Conservation (phyloP, 805 yeast genomes). For the Candida methanosorbosa region DNA sequence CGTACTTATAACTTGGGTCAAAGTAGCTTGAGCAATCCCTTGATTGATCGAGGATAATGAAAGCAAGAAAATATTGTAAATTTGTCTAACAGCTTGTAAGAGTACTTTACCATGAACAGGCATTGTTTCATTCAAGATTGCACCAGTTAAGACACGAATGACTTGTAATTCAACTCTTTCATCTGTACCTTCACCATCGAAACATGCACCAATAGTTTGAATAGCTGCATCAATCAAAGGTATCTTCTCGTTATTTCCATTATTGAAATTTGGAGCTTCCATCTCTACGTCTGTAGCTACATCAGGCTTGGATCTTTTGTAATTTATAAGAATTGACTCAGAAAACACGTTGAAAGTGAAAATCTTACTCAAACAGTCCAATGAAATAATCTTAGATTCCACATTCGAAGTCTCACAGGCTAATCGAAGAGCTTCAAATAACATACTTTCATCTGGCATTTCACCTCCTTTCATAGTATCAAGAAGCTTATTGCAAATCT, state of each 20-base stretch:
- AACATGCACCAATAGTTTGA: constrained; percentile 74
- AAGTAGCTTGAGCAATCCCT: constrained; percentile 89
- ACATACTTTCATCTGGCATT: constrained; percentile 36
- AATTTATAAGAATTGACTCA: constrained; percentile 40
- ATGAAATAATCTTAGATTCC: constrained; percentile 62
- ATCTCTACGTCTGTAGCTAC: constrained; percentile 25
- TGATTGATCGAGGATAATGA: constrained; percentile 80
- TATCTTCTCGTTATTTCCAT: constrained; percentile 17
- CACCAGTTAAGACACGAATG: constrained; percentile 83
- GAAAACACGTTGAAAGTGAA: constrained; percentile 80
- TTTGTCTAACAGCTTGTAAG: constrained; percentile 84
- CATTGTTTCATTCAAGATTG: constrained; percentile 69
- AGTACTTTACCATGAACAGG: constrained; percentile 88
- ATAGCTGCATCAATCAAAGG: constrained; percentile 74
- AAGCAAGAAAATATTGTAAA: constrained; percentile 83
- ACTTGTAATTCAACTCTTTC: constrained; percentile 86
- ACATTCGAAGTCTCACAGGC: constrained; percentile 62
- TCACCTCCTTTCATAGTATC: constrained; percentile 30
- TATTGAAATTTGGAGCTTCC: constrained; percentile 38
- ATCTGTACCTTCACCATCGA: constrained; percentile 89
- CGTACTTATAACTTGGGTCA: constrained; percentile 82
- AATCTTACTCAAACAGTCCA: constrained; percentile 81
- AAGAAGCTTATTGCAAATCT: constrained; percentile 30
- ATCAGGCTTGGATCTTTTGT: constrained; percentile 19
- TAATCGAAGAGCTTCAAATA: constrained; percentile 72